Evolutionary conservation across 352 stramenopile species (phyloP), one percentile per base, ranked within the genome.

Genomic region (Globisporangium nodosum): DNA sequence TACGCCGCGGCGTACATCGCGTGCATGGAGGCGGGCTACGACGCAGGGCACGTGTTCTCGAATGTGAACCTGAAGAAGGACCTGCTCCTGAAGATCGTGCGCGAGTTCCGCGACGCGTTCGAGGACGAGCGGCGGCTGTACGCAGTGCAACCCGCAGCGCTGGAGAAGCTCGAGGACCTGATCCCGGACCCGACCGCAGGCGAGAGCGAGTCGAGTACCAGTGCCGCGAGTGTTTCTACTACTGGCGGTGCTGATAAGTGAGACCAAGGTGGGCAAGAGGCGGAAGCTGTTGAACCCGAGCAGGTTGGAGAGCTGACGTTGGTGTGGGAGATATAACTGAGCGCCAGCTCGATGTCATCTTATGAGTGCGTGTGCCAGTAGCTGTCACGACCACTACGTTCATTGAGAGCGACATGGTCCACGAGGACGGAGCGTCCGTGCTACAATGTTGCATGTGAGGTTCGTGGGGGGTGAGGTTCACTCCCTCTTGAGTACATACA

Each of bases 21-120:
- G 24, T 87, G 81, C 54, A 62, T 85, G 12, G 82, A 93, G 51
- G 76, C 83, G 9, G 81, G 78, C 31, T 95, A 92, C 61, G 74
- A 95, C 63, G 78, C 80, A 12, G 69, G 70, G 18, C 73, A 90
- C 43, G 82, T 94, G 61, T 92, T 95, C 65, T 56, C 78, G 16
- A 72, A 46, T 20, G 77, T 93, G 21, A 95, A 95, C 60, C 76
- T 95, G 53, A 95, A 93, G 68, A 81, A 79, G 47, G 84, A 92
- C 8, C 60, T 88, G 48, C 63, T 93, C 8, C 48, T 93, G n/a
- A 88, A 91, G 64, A 79, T 94, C 30, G 81, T 93, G 48, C 64
- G 56, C 46, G 83, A 92, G 53, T 86, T 95, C 61, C 78, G 88
- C 52, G 69, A 81, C 12, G 74, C 78, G 33, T 87, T 95, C 24